Conservation (phyloP, 371 early-diverging fungal species). For the Choanephora cucurbitarum region DNA sequence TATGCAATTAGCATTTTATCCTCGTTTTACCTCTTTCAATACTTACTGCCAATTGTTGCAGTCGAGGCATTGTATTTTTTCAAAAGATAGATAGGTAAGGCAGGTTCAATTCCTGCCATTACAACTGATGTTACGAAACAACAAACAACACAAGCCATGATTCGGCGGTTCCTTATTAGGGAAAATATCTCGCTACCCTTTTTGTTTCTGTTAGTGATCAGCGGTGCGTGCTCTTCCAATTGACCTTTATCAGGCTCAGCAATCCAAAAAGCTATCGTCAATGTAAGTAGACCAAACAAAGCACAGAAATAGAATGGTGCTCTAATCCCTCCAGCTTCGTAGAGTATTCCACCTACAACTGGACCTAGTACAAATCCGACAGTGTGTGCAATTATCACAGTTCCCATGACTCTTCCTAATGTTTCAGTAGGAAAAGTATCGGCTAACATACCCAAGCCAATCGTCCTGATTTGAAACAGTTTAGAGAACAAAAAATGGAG, state of each 20-base stretch:
- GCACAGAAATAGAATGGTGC: conserved; percentile 69
- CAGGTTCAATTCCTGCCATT: conserved; percentile 52
- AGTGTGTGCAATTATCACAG: conserved; percentile 30
- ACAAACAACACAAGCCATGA: conserved; percentile 36
- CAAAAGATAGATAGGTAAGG: conserved; percentile 45
- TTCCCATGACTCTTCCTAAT: conserved; percentile 67
- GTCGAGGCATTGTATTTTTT: conserved; percentile 29
- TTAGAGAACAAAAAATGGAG: neutral
- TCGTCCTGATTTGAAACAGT: conserved; percentile 32
- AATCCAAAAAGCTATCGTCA: conserved; percentile 51
- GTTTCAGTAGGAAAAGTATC: conserved; percentile 61
- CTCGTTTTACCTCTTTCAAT: too few species aligned
- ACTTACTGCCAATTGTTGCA: conserved; percentile 36
- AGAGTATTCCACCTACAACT: conserved; percentile 68
- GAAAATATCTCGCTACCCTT: neutral
- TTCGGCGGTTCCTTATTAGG: conserved; percentile 37
- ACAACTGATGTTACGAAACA: conserved; percentile 48
- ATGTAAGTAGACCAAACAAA: conserved; percentile 55
- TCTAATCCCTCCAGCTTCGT: conserved; percentile 53
- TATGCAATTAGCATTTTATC: too few species aligned
- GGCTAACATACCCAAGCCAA: conserved; percentile 69
- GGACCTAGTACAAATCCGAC: conserved; percentile 60
- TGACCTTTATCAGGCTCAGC: conserved; percentile 43
- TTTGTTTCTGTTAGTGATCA: neutral
- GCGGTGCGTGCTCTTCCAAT: neutral